Evolutionary conservation across 352 stramenopile species (phyloP), one percentile per base, ranked within the genome.

Genomic region (Thalassiosira exigua): DNA sequence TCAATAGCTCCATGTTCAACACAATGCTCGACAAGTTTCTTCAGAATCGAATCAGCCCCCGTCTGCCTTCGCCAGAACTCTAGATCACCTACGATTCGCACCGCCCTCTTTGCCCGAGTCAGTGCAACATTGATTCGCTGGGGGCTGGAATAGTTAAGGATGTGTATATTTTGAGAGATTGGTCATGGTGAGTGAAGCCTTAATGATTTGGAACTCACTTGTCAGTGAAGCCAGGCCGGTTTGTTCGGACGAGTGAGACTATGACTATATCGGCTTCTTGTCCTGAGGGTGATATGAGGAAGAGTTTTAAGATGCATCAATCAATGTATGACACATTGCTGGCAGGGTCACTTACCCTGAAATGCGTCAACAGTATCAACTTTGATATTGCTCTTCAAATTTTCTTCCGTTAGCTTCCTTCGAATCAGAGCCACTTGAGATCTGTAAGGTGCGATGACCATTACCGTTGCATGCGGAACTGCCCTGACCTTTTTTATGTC

Each of bases 261-360:
- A 83, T 75, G 5, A 83, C 75, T 22, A 83, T 70, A 50, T 83
- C 75, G 22, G 52, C 75, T 54, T 83, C 75, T 69, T 74, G 59
- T 11, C 73, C 72, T 53, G n/a, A n/a, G n/a, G n/a, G n/a, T n/a
- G n/a, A 57, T 66, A 3, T 17, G 41, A 57, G 22, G 41, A 66
- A 66, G 14, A 44, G 36, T 14, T 44, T 44, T 7, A 14, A 44
- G 36, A n/a, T n/a, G n/a, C n/a, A n/a, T n/a, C n/a, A n/a, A n/a
- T n/a, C n/a, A n/a, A n/a, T n/a, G n/a, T n/a, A n/a, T n/a, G n/a
- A n/a, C n/a, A n/a, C n/a, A 26, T 58, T n/a, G 1, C 11, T 66
- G 19, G 11, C 29, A 5, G 4, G 29, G 19, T 19, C 19, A 66
- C 57, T 26, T 66, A 44, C 41, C 60, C 7, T 80, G 71, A 36